A percentile compares a stretch with the other conserved stretches of the same genome.
Evolutionary conservation across 768 basidiomycete species (phyloP).

Genomic region (Boletus rubescentipes): DNA sequence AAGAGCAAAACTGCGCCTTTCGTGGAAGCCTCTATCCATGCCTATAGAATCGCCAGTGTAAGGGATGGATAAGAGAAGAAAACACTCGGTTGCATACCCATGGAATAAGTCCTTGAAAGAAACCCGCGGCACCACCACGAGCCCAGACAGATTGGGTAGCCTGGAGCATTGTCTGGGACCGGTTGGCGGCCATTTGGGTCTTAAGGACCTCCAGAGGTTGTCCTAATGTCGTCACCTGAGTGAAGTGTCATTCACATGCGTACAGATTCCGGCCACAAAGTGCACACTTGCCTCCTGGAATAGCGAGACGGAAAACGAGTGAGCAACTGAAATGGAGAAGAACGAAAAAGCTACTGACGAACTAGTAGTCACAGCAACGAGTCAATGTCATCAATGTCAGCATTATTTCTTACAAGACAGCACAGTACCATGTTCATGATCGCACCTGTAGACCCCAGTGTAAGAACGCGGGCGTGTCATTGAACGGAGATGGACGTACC

Average conservation of each 20-base stretch:
- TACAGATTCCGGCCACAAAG: background rate
- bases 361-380: slow-evolving; percentile 32
- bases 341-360: slow-evolving; percentile 37
- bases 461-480: slow-evolving; percentile 19
- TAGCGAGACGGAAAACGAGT: slow-evolving; percentile 6
- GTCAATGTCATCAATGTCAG: slow-evolving; percentile 10
- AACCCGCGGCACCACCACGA: slow-evolving; percentile 85
- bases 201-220: slow-evolving; percentile 98
- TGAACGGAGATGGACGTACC: slow-evolving; percentile 50
- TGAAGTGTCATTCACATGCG: slow-evolving; percentile 1
- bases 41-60: slow-evolving; percentile 45
- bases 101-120: slow-evolving; percentile 98
- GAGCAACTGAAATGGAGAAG: slow-evolving; percentile 4
- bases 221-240: slow-evolving; percentile 92
- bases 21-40: slow-evolving; percentile 99
- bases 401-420: slow-evolving; percentile 28
- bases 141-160: slow-evolving; percentile 86
- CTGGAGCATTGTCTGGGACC: slow-evolving; percentile 85
- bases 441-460: slow-evolving; percentile 53
- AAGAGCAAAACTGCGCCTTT: slow-evolving; percentile 97
- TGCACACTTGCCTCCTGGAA: slow-evolving; percentile 66
- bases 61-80: background rate
- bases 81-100: slow-evolving; percentile 62
- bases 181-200: slow-evolving; percentile 99
- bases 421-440: slow-evolving; percentile 95